Conservation (phyloP, 2,329 filamentous ascomycete genomes). For the Neofusicoccum cordaticola region DNA sequence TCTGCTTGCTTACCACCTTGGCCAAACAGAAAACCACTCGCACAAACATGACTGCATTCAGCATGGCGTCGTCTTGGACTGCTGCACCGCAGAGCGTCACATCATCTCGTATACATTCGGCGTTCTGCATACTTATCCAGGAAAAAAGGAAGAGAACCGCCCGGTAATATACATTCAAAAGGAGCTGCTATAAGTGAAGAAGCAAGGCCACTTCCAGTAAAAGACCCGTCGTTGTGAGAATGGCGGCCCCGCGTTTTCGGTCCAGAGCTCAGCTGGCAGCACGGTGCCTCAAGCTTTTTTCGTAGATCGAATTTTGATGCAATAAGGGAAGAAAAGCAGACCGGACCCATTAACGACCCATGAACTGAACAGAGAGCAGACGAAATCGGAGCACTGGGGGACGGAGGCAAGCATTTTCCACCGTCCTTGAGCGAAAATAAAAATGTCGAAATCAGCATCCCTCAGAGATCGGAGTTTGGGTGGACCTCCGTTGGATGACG, state of each 20-base stretch:
- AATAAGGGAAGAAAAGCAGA: not conserved
- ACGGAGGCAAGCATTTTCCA: not conserved
- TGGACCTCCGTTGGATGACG: not conserved
- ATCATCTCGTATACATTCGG: constrained; percentile 2
- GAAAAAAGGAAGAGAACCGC: constrained; percentile 1
- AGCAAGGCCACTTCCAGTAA: not conserved
- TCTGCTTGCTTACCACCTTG: too few species aligned
- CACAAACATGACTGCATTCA: not conserved
- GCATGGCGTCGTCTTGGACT: not conserved
- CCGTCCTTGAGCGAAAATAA: not conserved
- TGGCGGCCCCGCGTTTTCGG: not conserved
- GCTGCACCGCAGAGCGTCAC: not conserved
- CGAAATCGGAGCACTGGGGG: not conserved
- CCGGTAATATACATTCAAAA: constrained; percentile 2
- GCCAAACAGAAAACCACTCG: not conserved
- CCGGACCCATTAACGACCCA: not conserved
- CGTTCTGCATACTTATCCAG: constrained; percentile 5
- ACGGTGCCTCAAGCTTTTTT: not conserved
- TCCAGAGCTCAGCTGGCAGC: not conserved
- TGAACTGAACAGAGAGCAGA: not conserved
- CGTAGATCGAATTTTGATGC: not conserved
- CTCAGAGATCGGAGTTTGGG: not conserved
- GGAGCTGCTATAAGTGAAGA: not conserved
- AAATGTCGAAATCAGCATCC: not conserved
- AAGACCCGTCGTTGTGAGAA: not conserved